Conservation (phyloP, 495 filamentous ascomycete species). For the Corynascus novoguineensis region DNA sequence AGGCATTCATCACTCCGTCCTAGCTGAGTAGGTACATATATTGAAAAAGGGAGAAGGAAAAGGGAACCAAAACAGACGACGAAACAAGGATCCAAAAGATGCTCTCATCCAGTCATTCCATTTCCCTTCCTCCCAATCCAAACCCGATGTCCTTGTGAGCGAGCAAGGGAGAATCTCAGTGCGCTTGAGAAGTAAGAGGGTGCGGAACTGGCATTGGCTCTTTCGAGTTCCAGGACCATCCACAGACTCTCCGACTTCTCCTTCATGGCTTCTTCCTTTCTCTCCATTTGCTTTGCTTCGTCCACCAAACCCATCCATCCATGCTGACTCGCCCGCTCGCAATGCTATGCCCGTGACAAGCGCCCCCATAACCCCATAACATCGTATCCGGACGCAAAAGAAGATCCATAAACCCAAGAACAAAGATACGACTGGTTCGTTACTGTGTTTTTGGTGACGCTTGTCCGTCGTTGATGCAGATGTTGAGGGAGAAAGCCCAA, state of each 20-base stretch:
- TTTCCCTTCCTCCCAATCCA: conserved; percentile 1
- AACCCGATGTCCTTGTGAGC: not conserved
- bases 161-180: not conserved
- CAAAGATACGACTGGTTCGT: conserved; percentile 25
- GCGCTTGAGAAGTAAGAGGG: not conserved
- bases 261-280: not conserved
- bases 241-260: not conserved
- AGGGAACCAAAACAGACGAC: conserved; percentile 6
- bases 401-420: not conserved
- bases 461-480: conserved; percentile 18
- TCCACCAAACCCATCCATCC: not conserved
- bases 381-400: not conserved
- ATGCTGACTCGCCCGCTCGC: conserved; percentile 8
- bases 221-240: not conserved
- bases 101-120: conserved; percentile 6
- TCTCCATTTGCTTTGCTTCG: not conserved
- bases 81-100: conserved; percentile 5
- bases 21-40: not conserved
- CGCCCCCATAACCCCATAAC: not conserved
- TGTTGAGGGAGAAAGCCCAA: conserved; percentile 16
- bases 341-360: conserved; percentile 8
- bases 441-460: conserved; percentile 27
- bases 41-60: not conserved
- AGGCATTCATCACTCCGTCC: not conserved
- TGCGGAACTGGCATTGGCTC: not conserved